phyloP scores from a whole-genome alignment of 1,284 basidiomycete genomes.

The Coriolopsis trogii region DNA sequence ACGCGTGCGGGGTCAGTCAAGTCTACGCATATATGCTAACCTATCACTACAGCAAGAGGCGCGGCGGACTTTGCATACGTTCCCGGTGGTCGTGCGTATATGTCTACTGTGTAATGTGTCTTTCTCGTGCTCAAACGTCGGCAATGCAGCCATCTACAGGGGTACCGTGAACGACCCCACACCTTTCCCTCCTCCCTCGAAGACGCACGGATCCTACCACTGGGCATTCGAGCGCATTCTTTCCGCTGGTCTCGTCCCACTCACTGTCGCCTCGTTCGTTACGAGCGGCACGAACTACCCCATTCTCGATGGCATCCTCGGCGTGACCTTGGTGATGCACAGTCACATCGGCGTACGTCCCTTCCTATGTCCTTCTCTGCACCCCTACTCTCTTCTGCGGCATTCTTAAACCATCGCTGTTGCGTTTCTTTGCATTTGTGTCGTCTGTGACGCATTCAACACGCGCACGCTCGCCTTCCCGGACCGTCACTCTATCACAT shows the following conservation, averaged over 20 bases:
- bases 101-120: slow-evolving; percentile 1
- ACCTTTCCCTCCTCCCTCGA: slow-evolving; percentile 81
- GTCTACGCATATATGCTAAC: neutral
- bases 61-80: slow-evolving; percentile 47
- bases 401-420: too few relatives aligned
- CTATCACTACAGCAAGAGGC: slow-evolving; percentile 23
- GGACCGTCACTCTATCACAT: too few relatives aligned
- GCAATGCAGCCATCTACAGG: slow-evolving; percentile 78
- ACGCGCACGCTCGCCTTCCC: too few relatives aligned
- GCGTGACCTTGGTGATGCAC: slow-evolving; percentile 88
- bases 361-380: neutral
- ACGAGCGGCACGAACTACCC: slow-evolving; percentile 75
- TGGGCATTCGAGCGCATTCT: slow-evolving; percentile 97
- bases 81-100: slow-evolving; percentile 69
- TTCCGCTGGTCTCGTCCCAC: slow-evolving; percentile 85
- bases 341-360: slow-evolving; percentile 87
- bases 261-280: slow-evolving; percentile 83
- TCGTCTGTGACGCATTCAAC: too few relatives aligned
- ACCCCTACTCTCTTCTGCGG: neutral
- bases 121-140: neutral
- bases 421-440: too few relatives aligned
- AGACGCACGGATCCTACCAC: slow-evolving; percentile 91
- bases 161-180: slow-evolving; percentile 97
- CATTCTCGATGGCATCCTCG: slow-evolving; percentile 87
- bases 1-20: slow-evolving; percentile 1